Conservation (phyloP, 2,329 filamentous ascomycete species). For the Stenocarpella maydis region DNA sequence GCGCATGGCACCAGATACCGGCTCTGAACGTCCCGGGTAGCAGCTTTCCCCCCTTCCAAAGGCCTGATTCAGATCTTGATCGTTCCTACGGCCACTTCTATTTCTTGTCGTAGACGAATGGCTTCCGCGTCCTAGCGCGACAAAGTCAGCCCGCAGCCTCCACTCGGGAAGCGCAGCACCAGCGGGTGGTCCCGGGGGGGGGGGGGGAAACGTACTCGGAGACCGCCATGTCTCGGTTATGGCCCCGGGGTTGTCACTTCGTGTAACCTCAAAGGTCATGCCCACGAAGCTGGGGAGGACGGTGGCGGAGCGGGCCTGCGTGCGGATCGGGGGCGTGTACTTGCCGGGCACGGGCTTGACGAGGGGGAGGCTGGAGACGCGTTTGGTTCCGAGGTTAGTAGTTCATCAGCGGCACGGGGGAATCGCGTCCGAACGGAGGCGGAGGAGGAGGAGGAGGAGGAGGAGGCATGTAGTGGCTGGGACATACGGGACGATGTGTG, state of each 20-base stretch:
- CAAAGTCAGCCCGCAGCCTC: not conserved
- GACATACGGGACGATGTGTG: slow-evolving; percentile 65
- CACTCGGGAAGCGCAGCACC: not conserved
- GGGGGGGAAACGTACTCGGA: slow-evolving; percentile 72
- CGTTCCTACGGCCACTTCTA: not conserved
- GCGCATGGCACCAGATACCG: no score
- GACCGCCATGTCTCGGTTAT: slow-evolving; percentile 98
- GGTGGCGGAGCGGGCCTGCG: slow-evolving; percentile 86
- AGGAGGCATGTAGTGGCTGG: no score
- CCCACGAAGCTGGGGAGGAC: slow-evolving; percentile 94
- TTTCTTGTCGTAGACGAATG: slow-evolving; percentile 61
- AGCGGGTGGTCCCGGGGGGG: no score
- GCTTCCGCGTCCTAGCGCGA: slow-evolving; percentile 61
- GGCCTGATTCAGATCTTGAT: not conserved
- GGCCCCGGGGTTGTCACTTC: slow-evolving; percentile 80
- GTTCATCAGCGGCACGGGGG: no score
- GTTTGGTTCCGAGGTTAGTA: no score
- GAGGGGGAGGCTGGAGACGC: slow-evolving; percentile 65
- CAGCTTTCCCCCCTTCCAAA: no score
- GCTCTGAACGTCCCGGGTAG: no score
- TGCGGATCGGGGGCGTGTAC: slow-evolving; percentile 77
- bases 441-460: slow-evolving; percentile 33
- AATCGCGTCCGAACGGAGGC: no score
- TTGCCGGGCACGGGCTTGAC: slow-evolving; percentile 67
- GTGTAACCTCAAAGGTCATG: slow-evolving; percentile 88